Evolutionary conservation across 306 rosid species (phyloP).

Genomic region (Astragalus glycyphyllos): DNA sequence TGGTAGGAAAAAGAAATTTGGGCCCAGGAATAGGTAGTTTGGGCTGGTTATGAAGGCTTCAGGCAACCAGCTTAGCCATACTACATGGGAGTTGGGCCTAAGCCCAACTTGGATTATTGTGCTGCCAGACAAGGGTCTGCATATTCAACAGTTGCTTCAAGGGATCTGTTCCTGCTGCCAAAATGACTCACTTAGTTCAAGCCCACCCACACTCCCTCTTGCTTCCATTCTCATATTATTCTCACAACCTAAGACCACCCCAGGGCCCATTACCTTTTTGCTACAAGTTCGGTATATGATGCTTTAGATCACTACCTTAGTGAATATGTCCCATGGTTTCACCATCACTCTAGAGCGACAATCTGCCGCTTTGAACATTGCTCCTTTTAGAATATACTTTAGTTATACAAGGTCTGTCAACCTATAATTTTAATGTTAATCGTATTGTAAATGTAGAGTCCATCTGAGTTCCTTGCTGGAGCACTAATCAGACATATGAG

Average conservation of each 20-base stretch:
- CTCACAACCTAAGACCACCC: background rate
- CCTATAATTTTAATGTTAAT: background rate
- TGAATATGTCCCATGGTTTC: slow-evolving; percentile 9
- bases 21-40: background rate
- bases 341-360: background rate
- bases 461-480: background rate
- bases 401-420: slow-evolving; percentile 3
- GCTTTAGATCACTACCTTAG: background rate
- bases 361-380: background rate
- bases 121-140: background rate
- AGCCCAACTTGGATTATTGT: background rate
- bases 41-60: background rate
- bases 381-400: slow-evolving; percentile 1
- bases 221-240: background rate
- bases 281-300: background rate
- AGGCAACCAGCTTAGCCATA: background rate
- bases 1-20: background rate
- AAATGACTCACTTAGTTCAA: background rate
- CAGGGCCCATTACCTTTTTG: background rate
- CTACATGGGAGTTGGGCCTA: background rate
- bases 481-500: slow-evolving; percentile 6
- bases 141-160: background rate
- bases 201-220: background rate
- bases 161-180: slow-evolving; percentile 10
- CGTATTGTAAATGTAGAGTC: background rate